Percentiles rank a stretch among this genome's conserved stretches.
These are phyloP conservation scores for Rhodotorula glutinis DNA, from an alignment of 1,284 basidiomycete species.

Conservation along the genomic window DNA sequence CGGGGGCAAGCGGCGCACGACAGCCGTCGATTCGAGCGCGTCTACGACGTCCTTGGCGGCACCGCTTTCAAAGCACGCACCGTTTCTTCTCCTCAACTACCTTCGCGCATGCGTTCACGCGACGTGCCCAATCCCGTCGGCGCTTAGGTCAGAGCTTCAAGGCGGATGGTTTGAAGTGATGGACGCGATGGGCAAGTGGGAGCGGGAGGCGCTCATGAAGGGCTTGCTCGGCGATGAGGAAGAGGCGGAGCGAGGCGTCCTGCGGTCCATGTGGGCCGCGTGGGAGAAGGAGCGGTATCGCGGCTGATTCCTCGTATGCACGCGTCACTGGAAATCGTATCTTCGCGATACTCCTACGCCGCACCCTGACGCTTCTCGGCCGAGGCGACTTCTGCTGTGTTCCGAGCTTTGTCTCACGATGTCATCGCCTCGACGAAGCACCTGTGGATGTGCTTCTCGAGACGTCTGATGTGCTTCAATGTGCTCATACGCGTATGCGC, in stretches of 20 bases:
- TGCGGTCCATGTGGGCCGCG: conserved; percentile 39
- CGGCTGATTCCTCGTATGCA: conserved; percentile 12
- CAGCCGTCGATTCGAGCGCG: neutral
- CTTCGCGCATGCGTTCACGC: conserved; percentile 36
- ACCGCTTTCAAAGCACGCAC: conserved; percentile 43
- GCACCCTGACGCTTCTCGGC: too few relatives aligned
- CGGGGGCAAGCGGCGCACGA: conserved; percentile 16
- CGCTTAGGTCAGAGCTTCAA: conserved; percentile 32
- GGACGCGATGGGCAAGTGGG: conserved; percentile 42
- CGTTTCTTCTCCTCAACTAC: conserved; percentile 42
- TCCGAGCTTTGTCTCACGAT: too few relatives aligned
- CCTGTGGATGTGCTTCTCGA: too few relatives aligned
- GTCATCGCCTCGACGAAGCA: too few relatives aligned
- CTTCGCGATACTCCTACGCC: neutral
- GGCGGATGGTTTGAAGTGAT: conserved; percentile 41
- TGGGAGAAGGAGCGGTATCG: conserved; percentile 42
- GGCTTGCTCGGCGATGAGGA: conserved; percentile 39
- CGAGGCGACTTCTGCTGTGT: too few relatives aligned
- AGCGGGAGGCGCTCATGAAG: conserved; percentile 43
- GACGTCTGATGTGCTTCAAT: too few relatives aligned
- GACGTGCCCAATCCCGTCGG: conserved; percentile 35
- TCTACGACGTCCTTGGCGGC: conserved; percentile 34
- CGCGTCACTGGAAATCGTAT: neutral
- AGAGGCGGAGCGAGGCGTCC: conserved; percentile 41
- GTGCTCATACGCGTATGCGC: too few relatives aligned